A percentile compares a stretch with the other conserved stretches of the same genome.
These are phyloP conservation scores for Brasilioporus rufonigricans DNA, from an alignment of 768 basidiomycete genomes.

Conservation along the genomic window DNA sequence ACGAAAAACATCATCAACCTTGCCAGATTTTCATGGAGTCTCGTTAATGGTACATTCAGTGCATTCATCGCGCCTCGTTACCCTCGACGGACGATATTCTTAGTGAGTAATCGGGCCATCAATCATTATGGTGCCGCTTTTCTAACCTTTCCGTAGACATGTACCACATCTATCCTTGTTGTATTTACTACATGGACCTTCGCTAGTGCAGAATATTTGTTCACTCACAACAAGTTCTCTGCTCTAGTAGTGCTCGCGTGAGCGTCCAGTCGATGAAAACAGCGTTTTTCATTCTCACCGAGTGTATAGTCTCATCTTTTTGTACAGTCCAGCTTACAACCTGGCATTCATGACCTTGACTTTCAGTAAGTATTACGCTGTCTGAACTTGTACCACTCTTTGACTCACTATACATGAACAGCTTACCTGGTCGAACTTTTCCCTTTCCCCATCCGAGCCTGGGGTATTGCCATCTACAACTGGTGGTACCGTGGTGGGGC, in stretches of 20 bases:
- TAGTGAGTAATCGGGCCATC: not conserved
- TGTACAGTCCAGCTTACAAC: too few species aligned
- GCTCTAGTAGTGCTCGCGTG: constrained; percentile 10
- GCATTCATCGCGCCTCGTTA: not conserved
- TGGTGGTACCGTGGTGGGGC: not conserved
- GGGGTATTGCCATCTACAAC: not conserved
- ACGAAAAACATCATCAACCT: too few species aligned
- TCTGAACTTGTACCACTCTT: not conserved
- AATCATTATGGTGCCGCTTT: not conserved
- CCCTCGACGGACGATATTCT: constrained; percentile 8
- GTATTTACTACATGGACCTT: too few species aligned
- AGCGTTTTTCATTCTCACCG: not conserved
- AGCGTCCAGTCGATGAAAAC: not conserved
- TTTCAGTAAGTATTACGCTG: not conserved
- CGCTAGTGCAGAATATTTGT: constrained; percentile 11
- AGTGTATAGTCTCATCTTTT: constrained; percentile 8
- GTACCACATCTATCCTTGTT: constrained; percentile 12
- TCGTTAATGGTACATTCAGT: constrained; percentile 1
- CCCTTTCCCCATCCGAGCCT: too few species aligned
- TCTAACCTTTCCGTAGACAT: not conserved
- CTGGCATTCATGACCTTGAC: constrained; percentile 3
- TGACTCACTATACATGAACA: not conserved
- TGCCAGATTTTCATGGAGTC: not conserved
- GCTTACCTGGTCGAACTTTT: too few species aligned
- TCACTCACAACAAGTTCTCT: constrained; percentile 4